Evolutionary conservation across 352 stramenopile genomes (phyloP).

Genomic region (Phytophthora pisi): DNA sequence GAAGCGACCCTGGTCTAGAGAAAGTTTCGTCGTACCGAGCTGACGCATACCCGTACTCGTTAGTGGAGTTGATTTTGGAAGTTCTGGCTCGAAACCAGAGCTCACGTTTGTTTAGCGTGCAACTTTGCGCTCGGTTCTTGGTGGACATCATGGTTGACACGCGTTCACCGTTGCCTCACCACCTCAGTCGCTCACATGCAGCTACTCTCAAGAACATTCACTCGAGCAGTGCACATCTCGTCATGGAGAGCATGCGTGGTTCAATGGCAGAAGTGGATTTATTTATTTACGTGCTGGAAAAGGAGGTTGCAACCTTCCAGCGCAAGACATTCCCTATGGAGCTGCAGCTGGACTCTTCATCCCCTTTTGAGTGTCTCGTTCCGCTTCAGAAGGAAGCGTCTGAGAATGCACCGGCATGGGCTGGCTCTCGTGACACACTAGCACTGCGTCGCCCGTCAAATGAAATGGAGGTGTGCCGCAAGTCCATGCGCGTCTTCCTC

Average conservation of each 20-base stretch:
- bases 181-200: constrained; percentile 27
- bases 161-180: constrained; percentile 22
- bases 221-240: constrained; percentile 67
- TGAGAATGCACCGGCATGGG: constrained; percentile 26
- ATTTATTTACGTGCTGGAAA: constrained; percentile 84
- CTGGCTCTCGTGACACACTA: constrained; percentile 38
- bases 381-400: constrained; percentile 38
- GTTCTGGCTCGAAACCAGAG: constrained; percentile 57
- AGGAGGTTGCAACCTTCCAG: constrained; percentile 63
- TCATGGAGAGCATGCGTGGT: constrained; percentile 87
- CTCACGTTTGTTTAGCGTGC: constrained; percentile 56
- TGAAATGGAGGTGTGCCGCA: constrained; percentile 77
- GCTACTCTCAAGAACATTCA: constrained; percentile 57
- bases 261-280: constrained; percentile 79
- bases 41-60: constrained; percentile 51
- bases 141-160: constrained; percentile 64
- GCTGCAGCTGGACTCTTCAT: constrained; percentile 65
- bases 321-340: constrained; percentile 50
- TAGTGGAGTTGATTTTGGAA: constrained; percentile 53
- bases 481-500: constrained; percentile 75
- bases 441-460: constrained; percentile 56
- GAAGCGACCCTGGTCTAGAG: constrained; percentile 9
- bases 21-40: constrained; percentile 1
- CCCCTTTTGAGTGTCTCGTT: constrained; percentile 72
- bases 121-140: constrained; percentile 58